Percentiles rank a stretch among this genome's conserved stretches.
phyloP scores from a whole-genome alignment of 352 stramenopile species.

The Elongisporangium undulatum region DNA sequence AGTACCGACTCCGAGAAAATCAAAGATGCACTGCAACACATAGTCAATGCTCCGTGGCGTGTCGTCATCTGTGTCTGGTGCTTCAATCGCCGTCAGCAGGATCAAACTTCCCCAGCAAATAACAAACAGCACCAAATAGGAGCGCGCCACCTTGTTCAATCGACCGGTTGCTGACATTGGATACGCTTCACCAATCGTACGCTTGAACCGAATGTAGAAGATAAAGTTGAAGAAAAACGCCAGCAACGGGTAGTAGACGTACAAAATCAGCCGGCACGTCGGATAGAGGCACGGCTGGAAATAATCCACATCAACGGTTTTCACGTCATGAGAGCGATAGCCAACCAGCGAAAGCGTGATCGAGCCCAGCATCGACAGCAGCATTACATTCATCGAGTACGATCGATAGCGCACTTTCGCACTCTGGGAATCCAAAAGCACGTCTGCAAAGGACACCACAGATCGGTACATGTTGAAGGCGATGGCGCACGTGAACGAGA shows the following conservation, averaged over 20 bases:
- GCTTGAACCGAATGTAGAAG: slow-evolving; percentile 75
- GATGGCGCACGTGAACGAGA: slow-evolving; percentile 75
- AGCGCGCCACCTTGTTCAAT: slow-evolving; percentile 65
- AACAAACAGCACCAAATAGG: slow-evolving; percentile 66
- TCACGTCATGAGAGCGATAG: slow-evolving; percentile 25
- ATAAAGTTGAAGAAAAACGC: slow-evolving; percentile 75
- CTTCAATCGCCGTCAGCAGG: slow-evolving; percentile 45
- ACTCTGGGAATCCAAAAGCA: slow-evolving; percentile 64
- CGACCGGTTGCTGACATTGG: slow-evolving; percentile 58
- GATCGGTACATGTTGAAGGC: slow-evolving; percentile 81
- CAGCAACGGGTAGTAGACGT: slow-evolving; percentile 72
- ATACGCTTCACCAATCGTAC: slow-evolving; percentile 67
- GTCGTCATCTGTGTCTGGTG: slow-evolving; percentile 14
- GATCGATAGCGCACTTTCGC: slow-evolving; percentile 46
- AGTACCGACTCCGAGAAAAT: slow-evolving; percentile 59
- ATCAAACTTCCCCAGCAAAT: slow-evolving; percentile 75
- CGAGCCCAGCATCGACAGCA: slow-evolving; percentile 50
- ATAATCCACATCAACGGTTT: slow-evolving; percentile 25
- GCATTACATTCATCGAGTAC: slow-evolving; percentile 67
- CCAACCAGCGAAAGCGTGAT: slow-evolving; percentile 60
- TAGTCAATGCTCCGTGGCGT: slow-evolving; percentile 27
- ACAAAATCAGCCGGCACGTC: slow-evolving; percentile 65
- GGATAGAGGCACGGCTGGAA: slow-evolving; percentile 63
- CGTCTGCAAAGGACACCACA: slow-evolving; percentile 70
- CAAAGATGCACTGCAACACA: slow-evolving; percentile 61